Evolutionary conservation across 805 yeast species (phyloP), one percentile per base, ranked within the genome.

Genomic region (Candida pseudoglaebosa): DNA sequence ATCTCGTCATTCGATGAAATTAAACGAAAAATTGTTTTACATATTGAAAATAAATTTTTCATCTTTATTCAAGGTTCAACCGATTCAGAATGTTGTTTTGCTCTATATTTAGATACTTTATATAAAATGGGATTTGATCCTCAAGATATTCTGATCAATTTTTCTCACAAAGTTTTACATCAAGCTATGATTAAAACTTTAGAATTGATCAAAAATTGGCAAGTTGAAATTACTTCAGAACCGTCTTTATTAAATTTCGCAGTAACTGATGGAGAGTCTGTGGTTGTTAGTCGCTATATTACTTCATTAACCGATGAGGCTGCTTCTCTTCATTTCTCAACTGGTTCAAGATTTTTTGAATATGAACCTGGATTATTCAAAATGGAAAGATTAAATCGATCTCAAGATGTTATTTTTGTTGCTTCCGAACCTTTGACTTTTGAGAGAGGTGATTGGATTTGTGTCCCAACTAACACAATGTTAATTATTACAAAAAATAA

Each of bases 371-470:
- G 96, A 15, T 84, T 88, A 53, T 93, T 87, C 66, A 77, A 85
- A 52, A 89, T 93, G 96, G 97, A 93, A 61, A 74, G 99, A 39
- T 69, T 86, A 43, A 95, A 90, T 60, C 73, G 97, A 38, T 84
- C 93, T 7, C 97, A 91, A 60, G 91, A 88, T 59, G 91, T 93
- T 13, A 83, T 91, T n/a, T 84, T 93, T 82, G 93, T 93, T 36
- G 96, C 99, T 1, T 84, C 95, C 13, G 99, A 93, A 56, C 99
- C 99, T 0, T 70, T 93, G 41, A 93, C 99, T 0, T 93, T 93
- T 59, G 98, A 93, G 64, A 69, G 99, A 40, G 91, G 90, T 28
- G 99, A 93, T 62, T 93, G 99, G 99, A 85, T 91, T 37, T 82
- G 96, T 3, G 95, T 93, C 1, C 98, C 98, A 2, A 84, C 98